Percentiles rank a stretch among this genome's conserved stretches.
phyloP scores from a whole-genome alignment of 2,329 filamentous ascomycete genomes.

The Plenodomus tracheiphilus region DNA sequence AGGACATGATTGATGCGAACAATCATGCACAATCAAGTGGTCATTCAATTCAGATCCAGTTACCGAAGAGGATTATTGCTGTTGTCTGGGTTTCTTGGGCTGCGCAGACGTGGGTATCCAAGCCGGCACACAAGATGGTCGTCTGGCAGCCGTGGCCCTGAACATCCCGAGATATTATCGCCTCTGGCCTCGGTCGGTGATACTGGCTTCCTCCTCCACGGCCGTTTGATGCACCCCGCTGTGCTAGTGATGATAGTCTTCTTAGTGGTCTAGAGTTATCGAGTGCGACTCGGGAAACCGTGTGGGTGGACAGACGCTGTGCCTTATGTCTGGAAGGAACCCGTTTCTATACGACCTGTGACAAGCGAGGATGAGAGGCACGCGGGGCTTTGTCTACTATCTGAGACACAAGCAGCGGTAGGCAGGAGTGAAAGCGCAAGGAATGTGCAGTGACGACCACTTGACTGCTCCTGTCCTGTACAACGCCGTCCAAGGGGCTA shows the following conservation, averaged over 20 bases:
- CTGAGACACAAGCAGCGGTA: neutral
- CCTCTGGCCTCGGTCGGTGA: slow-evolving; percentile 21
- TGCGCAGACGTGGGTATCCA: too few species aligned
- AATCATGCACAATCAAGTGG: too few species aligned
- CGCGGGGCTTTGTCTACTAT: neutral
- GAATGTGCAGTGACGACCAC: slow-evolving; percentile 4
- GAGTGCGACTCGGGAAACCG: too few species aligned
- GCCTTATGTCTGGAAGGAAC: too few species aligned
- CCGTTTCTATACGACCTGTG: neutral
- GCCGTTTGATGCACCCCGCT: slow-evolving; percentile 24
- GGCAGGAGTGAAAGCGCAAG: too few species aligned
- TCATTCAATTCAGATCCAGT: too few species aligned
- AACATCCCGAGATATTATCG: slow-evolving; percentile 32
- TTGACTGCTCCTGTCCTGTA: slow-evolving; percentile 5
- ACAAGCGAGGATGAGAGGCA: slow-evolving; percentile 6
- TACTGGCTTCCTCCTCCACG: slow-evolving; percentile 21
- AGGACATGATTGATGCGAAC: too few species aligned
- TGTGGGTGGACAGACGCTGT: too few species aligned
- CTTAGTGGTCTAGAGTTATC: slow-evolving; percentile 1
- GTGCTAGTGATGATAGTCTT: slow-evolving; percentile 5
- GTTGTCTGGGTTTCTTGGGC: too few species aligned
- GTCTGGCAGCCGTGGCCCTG: too few species aligned
- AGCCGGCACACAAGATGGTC: too few species aligned
- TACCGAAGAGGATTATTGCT: too few species aligned
- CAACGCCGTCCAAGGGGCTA: neutral